Evolutionary conservation across 331 rosid genomes (phyloP).

Genomic region (Rhamnella rubrinervis): DNA sequence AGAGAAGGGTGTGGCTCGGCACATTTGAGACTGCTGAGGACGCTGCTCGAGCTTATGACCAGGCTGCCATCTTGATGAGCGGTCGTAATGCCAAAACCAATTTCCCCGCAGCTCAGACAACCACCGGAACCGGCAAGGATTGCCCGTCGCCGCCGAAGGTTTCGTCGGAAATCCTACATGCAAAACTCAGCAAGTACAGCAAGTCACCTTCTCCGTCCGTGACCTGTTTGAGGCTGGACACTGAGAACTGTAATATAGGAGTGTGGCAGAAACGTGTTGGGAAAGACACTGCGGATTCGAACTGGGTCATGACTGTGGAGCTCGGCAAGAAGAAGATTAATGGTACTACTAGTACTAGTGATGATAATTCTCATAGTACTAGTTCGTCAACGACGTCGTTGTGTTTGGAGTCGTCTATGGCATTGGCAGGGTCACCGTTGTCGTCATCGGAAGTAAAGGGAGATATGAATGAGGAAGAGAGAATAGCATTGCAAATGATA

Average conservation of each 20-base stretch:
- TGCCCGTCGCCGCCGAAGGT: slow-evolving; percentile 28
- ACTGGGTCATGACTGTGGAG: slow-evolving; percentile 29
- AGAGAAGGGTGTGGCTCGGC: slow-evolving; percentile 80
- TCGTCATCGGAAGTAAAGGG: too few relatives aligned
- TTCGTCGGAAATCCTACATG: slow-evolving; percentile 22
- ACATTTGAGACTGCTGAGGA: slow-evolving; percentile 79
- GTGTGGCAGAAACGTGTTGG: slow-evolving; percentile 36
- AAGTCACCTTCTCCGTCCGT: slow-evolving; percentile 19
- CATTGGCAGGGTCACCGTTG: not conserved
- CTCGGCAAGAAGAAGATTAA: slow-evolving; percentile 2
- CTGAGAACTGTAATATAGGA: slow-evolving; percentile 27
- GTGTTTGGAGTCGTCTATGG: not conserved
- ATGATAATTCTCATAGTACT: not conserved
- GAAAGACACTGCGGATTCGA: not conserved
- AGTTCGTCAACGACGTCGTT: not conserved
- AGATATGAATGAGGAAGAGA: slow-evolving; percentile 18
- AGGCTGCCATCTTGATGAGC: slow-evolving; percentile 74
- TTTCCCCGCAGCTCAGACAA: slow-evolving; percentile 53
- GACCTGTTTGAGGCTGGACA: slow-evolving; percentile 38
- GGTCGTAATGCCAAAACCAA: slow-evolving; percentile 78
- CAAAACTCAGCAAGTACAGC: slow-evolving; percentile 28
- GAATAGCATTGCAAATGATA: slow-evolving; percentile 30
- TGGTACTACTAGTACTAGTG: too few relatives aligned
- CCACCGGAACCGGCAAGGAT: slow-evolving; percentile 33
- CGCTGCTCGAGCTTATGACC: slow-evolving; percentile 72